phyloP scores from a whole-genome alignment of 2,329 filamentous ascomycete species.

The Cadophora luteo-olivacea region DNA sequence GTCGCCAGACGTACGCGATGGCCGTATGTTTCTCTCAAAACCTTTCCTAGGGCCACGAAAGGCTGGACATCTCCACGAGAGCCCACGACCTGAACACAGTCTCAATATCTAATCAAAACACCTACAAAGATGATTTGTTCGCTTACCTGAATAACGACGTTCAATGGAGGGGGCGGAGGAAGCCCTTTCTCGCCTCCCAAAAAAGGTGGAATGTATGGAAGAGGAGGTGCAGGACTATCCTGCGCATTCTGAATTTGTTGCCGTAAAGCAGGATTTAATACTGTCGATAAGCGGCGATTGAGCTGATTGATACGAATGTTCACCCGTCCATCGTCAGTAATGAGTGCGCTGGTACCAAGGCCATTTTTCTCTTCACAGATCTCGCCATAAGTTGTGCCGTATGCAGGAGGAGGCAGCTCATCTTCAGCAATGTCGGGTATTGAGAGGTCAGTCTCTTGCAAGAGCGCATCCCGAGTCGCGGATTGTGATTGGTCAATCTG shows the following conservation, averaged over 20 bases:
- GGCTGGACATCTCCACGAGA: conserved; percentile 79
- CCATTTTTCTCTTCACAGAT: conserved; percentile 67
- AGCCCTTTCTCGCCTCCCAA: conserved; percentile 69
- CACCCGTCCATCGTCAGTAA: conserved; percentile 77
- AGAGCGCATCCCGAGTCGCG: neutral
- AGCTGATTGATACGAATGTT: conserved; percentile 82
- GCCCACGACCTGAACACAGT: conserved; percentile 54
- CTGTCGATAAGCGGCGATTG: conserved; percentile 66
- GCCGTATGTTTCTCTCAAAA: conserved; percentile 67
- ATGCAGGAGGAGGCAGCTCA: conserved; percentile 56
- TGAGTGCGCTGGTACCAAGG: conserved; percentile 65
- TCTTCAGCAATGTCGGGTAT: neutral
- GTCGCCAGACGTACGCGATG: conserved; percentile 79
- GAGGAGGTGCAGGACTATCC: conserved; percentile 61
- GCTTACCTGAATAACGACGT: conserved; percentile 79
- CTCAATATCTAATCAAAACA: no score
- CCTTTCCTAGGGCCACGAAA: conserved; percentile 74
- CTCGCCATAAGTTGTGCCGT: conserved; percentile 62
- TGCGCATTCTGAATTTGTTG: conserved; percentile 51
- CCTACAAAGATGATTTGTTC: neutral
- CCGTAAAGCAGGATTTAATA: conserved; percentile 70
- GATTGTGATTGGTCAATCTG: neutral
- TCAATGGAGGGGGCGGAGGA: conserved; percentile 63
- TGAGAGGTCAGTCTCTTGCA: neutral
- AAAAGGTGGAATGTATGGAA: conserved; percentile 74